phyloP scores from a whole-genome alignment of 2,329 filamentous ascomycete species.

The Pseudopithomyces chartarum region DNA sequence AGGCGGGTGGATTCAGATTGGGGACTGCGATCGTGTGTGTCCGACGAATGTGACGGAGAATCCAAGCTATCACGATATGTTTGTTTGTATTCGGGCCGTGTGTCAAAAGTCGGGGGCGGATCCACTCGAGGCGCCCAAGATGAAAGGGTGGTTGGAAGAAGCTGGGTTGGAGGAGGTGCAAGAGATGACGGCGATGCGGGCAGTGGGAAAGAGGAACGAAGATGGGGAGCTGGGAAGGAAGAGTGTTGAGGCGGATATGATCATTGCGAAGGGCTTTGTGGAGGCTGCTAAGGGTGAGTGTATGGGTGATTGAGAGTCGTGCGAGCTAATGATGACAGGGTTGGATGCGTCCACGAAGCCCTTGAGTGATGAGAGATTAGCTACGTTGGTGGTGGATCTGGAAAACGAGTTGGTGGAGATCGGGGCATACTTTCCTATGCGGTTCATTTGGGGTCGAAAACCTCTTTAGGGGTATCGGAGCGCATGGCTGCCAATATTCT shows the following conservation, averaged over 20 bases:
- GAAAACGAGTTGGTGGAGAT: conserved; percentile 7
- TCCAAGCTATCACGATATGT: conserved; percentile 16
- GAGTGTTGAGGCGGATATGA: conserved; percentile 11
- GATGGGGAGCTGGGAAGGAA: conserved; percentile 7
- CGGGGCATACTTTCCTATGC: conserved; percentile 12
- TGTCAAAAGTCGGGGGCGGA: conserved; percentile 7
- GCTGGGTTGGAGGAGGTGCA: conserved; percentile 14
- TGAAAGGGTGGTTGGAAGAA: conserved; percentile 14
- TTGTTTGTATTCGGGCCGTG: conserved; percentile 14
- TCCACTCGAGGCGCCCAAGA: conserved; percentile 10
- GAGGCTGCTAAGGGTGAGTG: conserved; percentile 12
- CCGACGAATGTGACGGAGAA: conserved; percentile 12
- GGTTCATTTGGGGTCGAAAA: conserved; percentile 11
- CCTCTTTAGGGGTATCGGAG: not conserved
- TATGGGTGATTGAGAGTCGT: not conserved
- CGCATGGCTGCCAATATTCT: too few species aligned
- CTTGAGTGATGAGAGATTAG: conserved; percentile 5
- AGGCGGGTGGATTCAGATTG: conserved; percentile 16
- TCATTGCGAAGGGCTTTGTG: conserved; percentile 14
- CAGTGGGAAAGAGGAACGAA: conserved; percentile 13
- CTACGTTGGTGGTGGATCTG: conserved; percentile 1
- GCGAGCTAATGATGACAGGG: not conserved
- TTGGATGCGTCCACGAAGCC: conserved; percentile 6
- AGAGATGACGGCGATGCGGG: conserved; percentile 12
- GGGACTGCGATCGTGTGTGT: conserved; percentile 15